Base-by-base conservation (phyloP, 108 stramenopile species). In the Cylindrotheca fusiformis region DNA sequence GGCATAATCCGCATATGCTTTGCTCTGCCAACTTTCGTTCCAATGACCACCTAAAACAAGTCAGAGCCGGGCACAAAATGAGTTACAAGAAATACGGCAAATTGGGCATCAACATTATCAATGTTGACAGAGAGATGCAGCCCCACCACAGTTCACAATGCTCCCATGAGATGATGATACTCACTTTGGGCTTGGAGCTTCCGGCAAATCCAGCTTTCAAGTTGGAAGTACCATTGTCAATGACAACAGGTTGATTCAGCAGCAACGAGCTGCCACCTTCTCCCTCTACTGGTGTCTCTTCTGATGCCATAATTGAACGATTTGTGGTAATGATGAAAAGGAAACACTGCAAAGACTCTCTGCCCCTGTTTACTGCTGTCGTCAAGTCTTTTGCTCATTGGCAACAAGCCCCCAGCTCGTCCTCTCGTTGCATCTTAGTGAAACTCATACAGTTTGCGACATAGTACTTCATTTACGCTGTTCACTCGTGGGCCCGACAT, bases 181-280 rank as follows among this genome's bases (percentile, higher is more conserved):
- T 24, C 60, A 85, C 94, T 88, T 94, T 94, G 1, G 97, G 97
- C 65, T 91, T 94, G 60, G 96, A 91, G 6, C 86, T 95, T 21
- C 97, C 97, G 19, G 97, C 97, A 81, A 98, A 97, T 2, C 97
- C 97, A 32, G 97, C 97, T 65, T 97, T 97, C 50, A 96, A 67
- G 3, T 80, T 75, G 20, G 91, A 82, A 17, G 94, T 95, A 10
- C 96, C 97, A 68, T 92, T 94, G 69, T 98, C 97, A 36, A 98
- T 91, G 52, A 98, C 96, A 44, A 98, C 85, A 46, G 97, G 96
- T 64, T 97, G 96, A 71, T 95, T 94, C 59, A 94, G 71, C 52
- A 94, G 83, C 45, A 83, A 55, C 0, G 78, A 79, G 27, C 69
- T 66, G 10, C 67, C 77, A 14, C 71, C 61, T 12, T 67, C 75